Conservation (phyloP, 2,329 filamentous ascomycete species). For the Fusarium haematococcum region DNA sequence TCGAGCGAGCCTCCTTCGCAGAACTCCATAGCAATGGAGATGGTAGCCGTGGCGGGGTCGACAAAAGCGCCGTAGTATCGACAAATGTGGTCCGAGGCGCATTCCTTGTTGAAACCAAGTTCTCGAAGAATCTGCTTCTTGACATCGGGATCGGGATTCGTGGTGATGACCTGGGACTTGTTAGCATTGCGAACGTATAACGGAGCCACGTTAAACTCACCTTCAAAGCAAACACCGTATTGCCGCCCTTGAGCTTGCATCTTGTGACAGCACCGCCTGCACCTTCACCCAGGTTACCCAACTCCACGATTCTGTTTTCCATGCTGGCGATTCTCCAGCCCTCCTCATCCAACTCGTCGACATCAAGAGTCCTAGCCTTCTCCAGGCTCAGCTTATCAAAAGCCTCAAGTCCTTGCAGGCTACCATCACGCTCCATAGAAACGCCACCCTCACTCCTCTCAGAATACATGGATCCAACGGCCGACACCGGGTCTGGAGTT, state of each 20-base stretch:
- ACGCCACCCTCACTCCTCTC: slow-evolving; percentile 80
- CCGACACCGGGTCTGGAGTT: slow-evolving; percentile 87
- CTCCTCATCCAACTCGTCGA: slow-evolving; percentile 94
- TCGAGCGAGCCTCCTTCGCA: slow-evolving; percentile 97
- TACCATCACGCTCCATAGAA: slow-evolving; percentile 85
- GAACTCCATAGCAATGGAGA: slow-evolving; percentile 99
- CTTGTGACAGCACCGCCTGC: slow-evolving; percentile 95
- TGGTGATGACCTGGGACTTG: slow-evolving; percentile 86
- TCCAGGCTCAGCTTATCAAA: slow-evolving; percentile 86
- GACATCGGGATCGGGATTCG: slow-evolving; percentile 95
- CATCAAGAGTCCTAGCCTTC: slow-evolving; percentile 85
- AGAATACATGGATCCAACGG: slow-evolving; percentile 86
- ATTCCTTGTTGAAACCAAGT: slow-evolving; percentile 97
- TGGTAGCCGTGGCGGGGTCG: slow-evolving; percentile 94
- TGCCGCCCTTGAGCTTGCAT: slow-evolving; percentile 89
- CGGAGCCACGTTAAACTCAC: slow-evolving; percentile 60
- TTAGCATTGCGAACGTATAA: slow-evolving; percentile 23
- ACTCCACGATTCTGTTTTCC: slow-evolving; percentile 87
- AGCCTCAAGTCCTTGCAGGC: slow-evolving; percentile 79
- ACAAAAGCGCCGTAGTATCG: slow-evolving; percentile 97
- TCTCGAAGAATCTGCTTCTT: slow-evolving; percentile 99
- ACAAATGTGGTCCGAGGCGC: slow-evolving; percentile 95
- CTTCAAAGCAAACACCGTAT: slow-evolving; percentile 96
- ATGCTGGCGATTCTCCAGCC: slow-evolving; percentile 94
- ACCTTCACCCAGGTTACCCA: slow-evolving; percentile 92